Base-by-base conservation (phyloP, 495 filamentous ascomycete species). In the Penicillium daleae region DNA sequence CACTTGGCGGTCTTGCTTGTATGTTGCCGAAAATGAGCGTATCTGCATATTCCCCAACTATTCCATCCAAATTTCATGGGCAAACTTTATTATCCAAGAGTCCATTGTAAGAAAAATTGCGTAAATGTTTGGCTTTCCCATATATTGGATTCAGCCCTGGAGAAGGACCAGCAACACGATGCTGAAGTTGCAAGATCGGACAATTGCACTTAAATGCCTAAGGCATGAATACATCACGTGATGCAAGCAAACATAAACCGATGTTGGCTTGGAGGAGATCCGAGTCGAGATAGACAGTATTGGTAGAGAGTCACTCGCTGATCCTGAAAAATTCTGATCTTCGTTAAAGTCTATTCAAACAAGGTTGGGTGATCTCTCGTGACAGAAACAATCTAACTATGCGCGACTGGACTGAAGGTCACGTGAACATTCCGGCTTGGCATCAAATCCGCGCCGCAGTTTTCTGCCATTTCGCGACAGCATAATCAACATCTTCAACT, bases 371-470 rank as follows among this genome's bases (percentile, higher is more conserved):
- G n/a, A 24, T 46, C 19, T 46, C 21, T 24, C 42, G 21, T 46
- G 42, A 12, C 42, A 22, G 13, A 3, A 46, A 46, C 6, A 8
- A 24, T 46, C 22, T 8, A 12, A 13, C 4, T 46, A 22, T 12
- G 9, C n/a, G 10, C 13, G 21, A 22, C 42, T 13, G 22, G 12
- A 9, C 17, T 22, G 19, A 21, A 21, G 12, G 17, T 65, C 76
- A 79, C 75, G 75, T 79, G 76, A 67, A 37, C 9, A 22, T 42
- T 74, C 75, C 73, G 76, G 71, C 74, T 79, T 77, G 76, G 76
- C 76, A 76, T 73, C 72, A 67, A 74, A 74, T 78, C 73, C 71
- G 68, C 71, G 64, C 76, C 76, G 76, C 76, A 75, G 70, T 70
- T 79, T 78, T 76, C 73, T 74, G 56, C 52, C 57, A 32, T 33